Conservation (phyloP, 2,329 filamentous ascomycete genomes). For the Alternaria sp. region DNA sequence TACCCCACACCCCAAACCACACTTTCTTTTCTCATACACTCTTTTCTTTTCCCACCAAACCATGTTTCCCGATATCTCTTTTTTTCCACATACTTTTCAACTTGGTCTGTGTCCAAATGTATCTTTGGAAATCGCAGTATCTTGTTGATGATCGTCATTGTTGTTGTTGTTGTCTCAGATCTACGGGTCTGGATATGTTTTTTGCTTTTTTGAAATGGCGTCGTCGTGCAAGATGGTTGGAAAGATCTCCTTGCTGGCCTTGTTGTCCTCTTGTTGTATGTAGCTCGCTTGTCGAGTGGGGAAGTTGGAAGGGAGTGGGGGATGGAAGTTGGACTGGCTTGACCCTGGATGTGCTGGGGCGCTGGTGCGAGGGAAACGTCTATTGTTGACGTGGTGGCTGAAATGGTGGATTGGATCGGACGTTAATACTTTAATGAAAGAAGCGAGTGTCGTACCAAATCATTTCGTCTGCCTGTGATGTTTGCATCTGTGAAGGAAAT, state of each 20-base stretch:
- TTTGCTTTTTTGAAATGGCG: slow-evolving; percentile 1
- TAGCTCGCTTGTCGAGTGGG: background rate
- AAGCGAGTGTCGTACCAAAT: slow-evolving; percentile 8
- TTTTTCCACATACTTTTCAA: background rate
- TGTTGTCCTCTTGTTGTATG: background rate
- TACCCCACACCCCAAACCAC: slow-evolving; percentile 2
- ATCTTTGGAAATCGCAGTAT: background rate
- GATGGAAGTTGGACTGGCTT: background rate
- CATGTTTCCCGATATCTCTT: slow-evolving; percentile 3
- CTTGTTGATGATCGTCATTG: background rate
- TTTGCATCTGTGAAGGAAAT: background rate
- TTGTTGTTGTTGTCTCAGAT: background rate
- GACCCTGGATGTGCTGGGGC: background rate
- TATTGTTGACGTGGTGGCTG: slow-evolving; percentile 3
- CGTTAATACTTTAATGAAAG: slow-evolving; percentile 16
- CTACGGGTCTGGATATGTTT: slow-evolving; percentile 2
- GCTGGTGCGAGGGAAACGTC: background rate
- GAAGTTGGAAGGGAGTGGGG: background rate
- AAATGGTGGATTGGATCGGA: slow-evolving; percentile 1
- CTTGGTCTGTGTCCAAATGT: slow-evolving; percentile 9
- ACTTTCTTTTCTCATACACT: background rate
- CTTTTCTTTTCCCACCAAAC: background rate
- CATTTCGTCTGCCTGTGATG: background rate
- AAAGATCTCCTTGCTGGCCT: background rate
- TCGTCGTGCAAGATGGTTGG: slow-evolving; percentile 8